These are phyloP conservation scores for Didymella segeticola DNA, from an alignment of 2,329 filamentous ascomycete species.

Conservation along the genomic window DNA sequence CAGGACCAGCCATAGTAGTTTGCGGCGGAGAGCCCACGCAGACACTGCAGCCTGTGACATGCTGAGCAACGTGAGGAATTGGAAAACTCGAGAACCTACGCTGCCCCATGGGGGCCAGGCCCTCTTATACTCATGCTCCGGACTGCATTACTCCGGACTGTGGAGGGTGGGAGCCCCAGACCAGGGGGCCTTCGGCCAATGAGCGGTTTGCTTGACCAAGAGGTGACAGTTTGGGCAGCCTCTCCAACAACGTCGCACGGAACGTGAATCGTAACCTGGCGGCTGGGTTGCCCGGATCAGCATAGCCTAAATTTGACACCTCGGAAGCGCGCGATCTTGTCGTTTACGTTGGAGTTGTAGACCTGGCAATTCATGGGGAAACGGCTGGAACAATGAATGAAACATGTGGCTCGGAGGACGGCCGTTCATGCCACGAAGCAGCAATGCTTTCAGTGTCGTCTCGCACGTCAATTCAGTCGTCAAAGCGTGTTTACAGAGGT, in stretches of 20 bases:
- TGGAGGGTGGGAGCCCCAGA: slow-evolving; percentile 20
- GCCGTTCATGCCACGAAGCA: background rate
- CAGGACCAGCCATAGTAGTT: slow-evolving; percentile 14
- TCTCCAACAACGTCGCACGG: slow-evolving; percentile 1
- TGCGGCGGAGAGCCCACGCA: slow-evolving; percentile 17
- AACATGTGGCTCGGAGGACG: background rate
- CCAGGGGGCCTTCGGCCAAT: slow-evolving; percentile 10
- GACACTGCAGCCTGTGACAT: slow-evolving; percentile 16
- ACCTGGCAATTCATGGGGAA: background rate
- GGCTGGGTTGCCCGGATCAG: slow-evolving; percentile 16
- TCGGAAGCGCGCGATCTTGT: background rate
- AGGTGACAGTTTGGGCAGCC: slow-evolving; percentile 9
- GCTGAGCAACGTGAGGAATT: background rate
- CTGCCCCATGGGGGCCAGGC: slow-evolving; percentile 15
- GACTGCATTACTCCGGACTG: slow-evolving; percentile 16
- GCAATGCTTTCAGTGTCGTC: background rate
- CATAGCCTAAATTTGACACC: slow-evolving; percentile 5
- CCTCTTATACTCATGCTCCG: slow-evolving; percentile 17
- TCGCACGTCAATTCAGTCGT: background rate
- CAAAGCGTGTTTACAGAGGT: background rate
- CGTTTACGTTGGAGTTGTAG: background rate
- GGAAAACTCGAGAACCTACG: background rate
- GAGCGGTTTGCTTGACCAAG: slow-evolving; percentile 9
- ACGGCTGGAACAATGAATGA: background rate
- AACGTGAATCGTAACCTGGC: slow-evolving; percentile 7